Evolutionary conservation across 1,284 basidiomycete genomes (phyloP).

Genomic region (Trametes versicolor): DNA sequence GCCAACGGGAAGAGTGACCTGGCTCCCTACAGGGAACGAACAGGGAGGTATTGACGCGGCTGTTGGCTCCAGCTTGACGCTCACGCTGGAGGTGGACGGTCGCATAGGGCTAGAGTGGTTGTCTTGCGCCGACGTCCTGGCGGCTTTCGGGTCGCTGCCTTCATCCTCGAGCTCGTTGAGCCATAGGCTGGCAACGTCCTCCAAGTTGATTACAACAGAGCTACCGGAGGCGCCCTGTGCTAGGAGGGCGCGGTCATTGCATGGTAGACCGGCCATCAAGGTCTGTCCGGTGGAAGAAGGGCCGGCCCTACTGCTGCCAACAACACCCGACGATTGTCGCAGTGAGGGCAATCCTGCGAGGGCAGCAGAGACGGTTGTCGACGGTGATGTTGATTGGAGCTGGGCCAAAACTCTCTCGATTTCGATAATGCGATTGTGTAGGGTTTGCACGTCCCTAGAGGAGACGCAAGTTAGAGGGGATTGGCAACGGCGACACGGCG

Average conservation of each 20-base stretch:
- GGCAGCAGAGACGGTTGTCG: slow-evolving; percentile 32
- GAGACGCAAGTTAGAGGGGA: slow-evolving; percentile 8
- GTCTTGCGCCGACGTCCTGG: slow-evolving; percentile 19
- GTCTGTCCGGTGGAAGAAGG: slow-evolving; percentile 33
- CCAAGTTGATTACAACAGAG: slow-evolving; percentile 61
- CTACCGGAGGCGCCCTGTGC: slow-evolving; percentile 54
- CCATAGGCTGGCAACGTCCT: slow-evolving; percentile 69
- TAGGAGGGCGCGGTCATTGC: slow-evolving; percentile 53
- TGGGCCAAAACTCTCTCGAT: slow-evolving; percentile 64
- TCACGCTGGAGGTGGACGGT: slow-evolving; percentile 31
- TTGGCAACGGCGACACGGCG: slow-evolving; percentile 9
- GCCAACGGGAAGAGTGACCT: slow-evolving; percentile 18
- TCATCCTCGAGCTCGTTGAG: slow-evolving; percentile 45
- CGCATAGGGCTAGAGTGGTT: slow-evolving; percentile 21
- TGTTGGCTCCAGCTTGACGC: slow-evolving; percentile 60
- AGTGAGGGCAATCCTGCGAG: slow-evolving; percentile 34
- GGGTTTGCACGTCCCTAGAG: slow-evolving; percentile 75
- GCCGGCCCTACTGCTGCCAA: slow-evolving; percentile 29
- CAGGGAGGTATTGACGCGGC: slow-evolving; percentile 44
- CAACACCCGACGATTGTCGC: slow-evolving; percentile 31
- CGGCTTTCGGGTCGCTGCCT: slow-evolving; percentile 20
- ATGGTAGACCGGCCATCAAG: slow-evolving; percentile 41
- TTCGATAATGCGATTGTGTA: slow-evolving; percentile 78
- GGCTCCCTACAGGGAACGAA: slow-evolving; percentile 25
- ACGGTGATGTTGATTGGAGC: slow-evolving; percentile 43